Conservation (phyloP, 2,329 filamentous ascomycete species). For the Mycocentrospora acerina region DNA sequence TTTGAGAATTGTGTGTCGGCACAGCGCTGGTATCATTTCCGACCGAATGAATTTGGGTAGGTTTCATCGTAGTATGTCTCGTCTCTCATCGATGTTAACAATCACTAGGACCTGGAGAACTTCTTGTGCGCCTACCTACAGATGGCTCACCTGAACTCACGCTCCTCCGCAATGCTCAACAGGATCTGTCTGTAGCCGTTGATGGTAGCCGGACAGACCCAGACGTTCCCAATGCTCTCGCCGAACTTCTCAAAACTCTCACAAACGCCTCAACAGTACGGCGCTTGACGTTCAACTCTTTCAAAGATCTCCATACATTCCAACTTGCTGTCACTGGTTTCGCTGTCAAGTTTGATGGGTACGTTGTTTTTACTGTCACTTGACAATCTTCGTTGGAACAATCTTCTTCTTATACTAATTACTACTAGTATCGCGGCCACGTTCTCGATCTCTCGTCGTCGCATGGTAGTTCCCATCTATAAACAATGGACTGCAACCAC, state of each 20-base stretch:
- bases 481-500: constrained; percentile 89
- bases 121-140: constrained; percentile 49
- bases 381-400: too few species aligned
- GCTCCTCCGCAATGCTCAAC: constrained; percentile 65
- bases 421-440: constrained; percentile 58
- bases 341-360: constrained; percentile 56
- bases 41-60: constrained; percentile 77
- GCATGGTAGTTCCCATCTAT: constrained; percentile 89
- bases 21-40: constrained; percentile 73
- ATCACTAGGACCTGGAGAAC: constrained; percentile 44
- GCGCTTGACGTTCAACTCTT: constrained; percentile 56
- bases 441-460: constrained; percentile 78
- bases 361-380: constrained; percentile 2
- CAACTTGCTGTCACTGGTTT: constrained; percentile 79
- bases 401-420: too few species aligned
- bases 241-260: constrained; percentile 61
- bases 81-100: constrained; percentile 1
- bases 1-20: constrained; percentile 73
- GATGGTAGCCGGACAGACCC: constrained; percentile 45
- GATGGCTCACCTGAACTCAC: constrained; percentile 39
- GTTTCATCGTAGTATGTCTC: constrained; percentile 8
- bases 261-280: constrained; percentile 67
- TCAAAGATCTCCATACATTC: constrained; percentile 70
- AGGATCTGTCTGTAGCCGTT: constrained; percentile 75
- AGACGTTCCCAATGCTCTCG: constrained; percentile 60